These are phyloP conservation scores for Neurospora discreta DNA, from an alignment of 495 filamentous ascomycete genomes.

Conservation along the genomic window DNA sequence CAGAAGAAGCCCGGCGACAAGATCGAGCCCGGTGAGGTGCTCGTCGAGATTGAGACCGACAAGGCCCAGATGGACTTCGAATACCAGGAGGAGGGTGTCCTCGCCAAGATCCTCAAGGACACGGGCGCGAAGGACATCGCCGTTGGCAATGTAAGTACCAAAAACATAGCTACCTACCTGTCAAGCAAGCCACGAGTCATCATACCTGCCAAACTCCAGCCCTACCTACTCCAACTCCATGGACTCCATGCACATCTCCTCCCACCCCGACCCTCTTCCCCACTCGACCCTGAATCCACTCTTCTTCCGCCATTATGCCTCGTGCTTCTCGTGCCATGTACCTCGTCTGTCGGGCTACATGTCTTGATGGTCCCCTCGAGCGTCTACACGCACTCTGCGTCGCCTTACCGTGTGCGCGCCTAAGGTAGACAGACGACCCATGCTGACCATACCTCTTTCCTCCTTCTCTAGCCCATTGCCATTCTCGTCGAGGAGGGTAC, in stretches of 20 bases:
- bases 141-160: conserved; percentile 76
- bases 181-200: background rate
- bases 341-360: background rate
- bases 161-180: too few relatives aligned
- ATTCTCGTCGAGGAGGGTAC: conserved; percentile 84
- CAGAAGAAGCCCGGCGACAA: conserved; percentile 91
- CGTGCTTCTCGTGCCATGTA: background rate
- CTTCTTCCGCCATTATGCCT: background rate
- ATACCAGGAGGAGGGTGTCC: conserved; percentile 94
- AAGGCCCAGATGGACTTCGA: conserved; percentile 99
- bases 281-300: conserved; percentile 4
- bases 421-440: background rate
- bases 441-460: background rate
- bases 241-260: conserved; percentile 14
- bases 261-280: conserved; percentile 5
- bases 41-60: conserved; percentile 99
- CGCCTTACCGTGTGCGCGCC: conserved; percentile 15
- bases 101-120: conserved; percentile 92
- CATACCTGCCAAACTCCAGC: background rate
- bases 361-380: background rate
- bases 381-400: background rate
- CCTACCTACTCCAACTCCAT: conserved; percentile 2
- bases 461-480: conserved; percentile 68
- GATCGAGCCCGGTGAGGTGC: conserved; percentile 85
- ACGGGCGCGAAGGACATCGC: conserved; percentile 89